A percentile compares a stretch with the other conserved stretches of the same genome.
Conservation (phyloP, 75 land plant species). For the Larix kaempferi region DNA sequence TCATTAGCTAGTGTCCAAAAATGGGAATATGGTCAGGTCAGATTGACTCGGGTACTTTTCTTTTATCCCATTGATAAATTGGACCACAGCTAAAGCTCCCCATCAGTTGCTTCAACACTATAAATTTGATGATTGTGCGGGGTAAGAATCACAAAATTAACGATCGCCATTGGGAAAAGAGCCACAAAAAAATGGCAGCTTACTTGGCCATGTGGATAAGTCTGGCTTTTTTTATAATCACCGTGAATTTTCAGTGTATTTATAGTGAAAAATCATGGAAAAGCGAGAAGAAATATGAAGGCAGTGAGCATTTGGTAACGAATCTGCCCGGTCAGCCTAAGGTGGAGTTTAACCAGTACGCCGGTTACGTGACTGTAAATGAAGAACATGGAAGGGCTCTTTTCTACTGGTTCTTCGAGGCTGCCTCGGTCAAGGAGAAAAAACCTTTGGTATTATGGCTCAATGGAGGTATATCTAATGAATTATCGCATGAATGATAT, state of each 20-base stretch:
- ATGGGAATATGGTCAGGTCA: not conserved
- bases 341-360: slow-evolving; percentile 69
- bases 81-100: not conserved
- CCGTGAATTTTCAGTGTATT: not conserved
- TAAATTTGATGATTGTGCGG: not conserved
- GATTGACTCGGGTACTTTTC: not conserved
- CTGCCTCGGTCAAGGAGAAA: slow-evolving; percentile 27
- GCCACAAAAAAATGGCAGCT: not conserved
- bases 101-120: not conserved
- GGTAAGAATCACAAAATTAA: not conserved
- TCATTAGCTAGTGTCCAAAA: not conserved
- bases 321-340: slow-evolving; percentile 74
- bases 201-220: not conserved
- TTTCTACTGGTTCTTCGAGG: slow-evolving; percentile 90
- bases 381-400: slow-evolving; percentile 64
- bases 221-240: not conserved
- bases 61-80: not conserved
- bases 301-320: slow-evolving; percentile 5
- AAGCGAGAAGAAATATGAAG: not conserved
- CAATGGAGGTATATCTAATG: slow-evolving; percentile 62
- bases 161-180: not conserved
- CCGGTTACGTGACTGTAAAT: slow-evolving; percentile 77
- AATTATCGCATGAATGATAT: not conserved
- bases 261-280: not conserved
- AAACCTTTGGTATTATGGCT: slow-evolving; percentile 81